phyloP scores from a whole-genome alignment of 2,329 filamentous ascomycete genomes.

The Stylonectria norvegica region DNA sequence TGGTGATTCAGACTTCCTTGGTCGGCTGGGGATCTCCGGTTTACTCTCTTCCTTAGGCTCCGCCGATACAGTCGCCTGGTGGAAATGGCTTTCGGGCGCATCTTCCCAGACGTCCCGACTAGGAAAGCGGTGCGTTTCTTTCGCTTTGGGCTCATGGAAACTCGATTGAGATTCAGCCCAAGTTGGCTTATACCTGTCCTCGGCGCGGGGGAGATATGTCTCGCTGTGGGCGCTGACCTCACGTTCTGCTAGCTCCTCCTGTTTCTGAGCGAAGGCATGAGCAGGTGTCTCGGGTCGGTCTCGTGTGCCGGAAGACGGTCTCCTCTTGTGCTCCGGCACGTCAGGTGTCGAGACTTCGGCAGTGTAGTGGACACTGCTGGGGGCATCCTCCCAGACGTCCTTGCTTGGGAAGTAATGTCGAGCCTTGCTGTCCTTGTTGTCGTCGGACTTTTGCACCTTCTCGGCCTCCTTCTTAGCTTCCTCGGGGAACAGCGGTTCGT shows the following conservation, averaged over 20 bases:
- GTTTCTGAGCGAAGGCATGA: slow-evolving; percentile 62
- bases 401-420: slow-evolving; percentile 82
- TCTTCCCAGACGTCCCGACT: slow-evolving; percentile 96
- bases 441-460: slow-evolving; percentile 44
- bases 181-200: slow-evolving; percentile 37
- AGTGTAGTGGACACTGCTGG: slow-evolving; percentile 74
- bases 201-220: slow-evolving; percentile 26
- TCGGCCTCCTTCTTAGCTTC: slow-evolving; percentile 56
- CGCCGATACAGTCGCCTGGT: slow-evolving; percentile 68
- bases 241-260: slow-evolving; percentile 62
- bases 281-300: slow-evolving; percentile 53
- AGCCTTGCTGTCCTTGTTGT: slow-evolving; percentile 46
- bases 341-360: slow-evolving; percentile 81
- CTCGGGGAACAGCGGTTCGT: slow-evolving; percentile 90
- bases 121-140: slow-evolving; percentile 70
- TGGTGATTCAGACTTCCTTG: slow-evolving; percentile 33
- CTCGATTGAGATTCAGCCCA: slow-evolving; percentile 49
- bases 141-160: slow-evolving; percentile 50
- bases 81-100: slow-evolving; percentile 74
- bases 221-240: slow-evolving; percentile 38
- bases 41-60: slow-evolving; percentile 29
- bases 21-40: slow-evolving; percentile 31
- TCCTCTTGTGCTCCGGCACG: slow-evolving; percentile 40
- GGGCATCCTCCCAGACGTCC: slow-evolving; percentile 96
- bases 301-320: slow-evolving; percentile 28